phyloP scores from a whole-genome alignment of 2,329 filamentous ascomycete genomes.

The Aureobasidium sp. region DNA sequence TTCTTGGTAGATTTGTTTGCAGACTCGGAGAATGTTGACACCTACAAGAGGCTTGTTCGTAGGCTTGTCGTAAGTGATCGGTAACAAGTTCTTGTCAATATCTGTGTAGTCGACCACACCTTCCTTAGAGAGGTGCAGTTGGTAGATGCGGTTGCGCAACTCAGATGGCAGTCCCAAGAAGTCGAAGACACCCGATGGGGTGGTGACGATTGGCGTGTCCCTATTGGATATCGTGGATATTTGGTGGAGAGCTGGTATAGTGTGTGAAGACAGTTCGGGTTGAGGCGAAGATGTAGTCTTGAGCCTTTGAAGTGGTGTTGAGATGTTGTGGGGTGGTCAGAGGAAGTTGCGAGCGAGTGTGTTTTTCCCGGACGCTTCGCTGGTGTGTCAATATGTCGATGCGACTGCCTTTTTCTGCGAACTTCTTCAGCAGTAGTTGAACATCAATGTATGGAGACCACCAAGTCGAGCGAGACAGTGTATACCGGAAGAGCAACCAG shows the following conservation, averaged over 20 bases:
- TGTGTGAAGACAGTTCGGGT: no score
- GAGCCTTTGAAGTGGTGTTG: no score
- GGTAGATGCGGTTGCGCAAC: background rate
- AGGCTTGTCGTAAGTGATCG: background rate
- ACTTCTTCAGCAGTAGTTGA: no score
- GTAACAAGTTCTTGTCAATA: fast-evolving
- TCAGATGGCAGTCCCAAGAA: background rate
- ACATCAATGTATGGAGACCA: no score
- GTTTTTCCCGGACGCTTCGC: no score
- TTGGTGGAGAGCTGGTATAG: background rate
- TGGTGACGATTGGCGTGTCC: background rate
- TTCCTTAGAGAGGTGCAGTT: background rate
- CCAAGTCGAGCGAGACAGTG: no score
- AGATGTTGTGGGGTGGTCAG: no score
- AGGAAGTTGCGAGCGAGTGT: no score
- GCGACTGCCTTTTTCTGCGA: no score
- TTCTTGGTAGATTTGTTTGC: background rate
- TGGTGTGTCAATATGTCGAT: no score
- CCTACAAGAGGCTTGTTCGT: background rate
- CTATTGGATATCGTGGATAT: background rate
- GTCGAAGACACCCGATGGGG: background rate
- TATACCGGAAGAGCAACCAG: no score
- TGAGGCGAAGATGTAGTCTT: no score
- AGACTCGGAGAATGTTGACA: background rate
- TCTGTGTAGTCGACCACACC: background rate